Base-by-base conservation (phyloP, 2,329 filamentous ascomycete species). In the Botrytis byssoidea region DNA sequence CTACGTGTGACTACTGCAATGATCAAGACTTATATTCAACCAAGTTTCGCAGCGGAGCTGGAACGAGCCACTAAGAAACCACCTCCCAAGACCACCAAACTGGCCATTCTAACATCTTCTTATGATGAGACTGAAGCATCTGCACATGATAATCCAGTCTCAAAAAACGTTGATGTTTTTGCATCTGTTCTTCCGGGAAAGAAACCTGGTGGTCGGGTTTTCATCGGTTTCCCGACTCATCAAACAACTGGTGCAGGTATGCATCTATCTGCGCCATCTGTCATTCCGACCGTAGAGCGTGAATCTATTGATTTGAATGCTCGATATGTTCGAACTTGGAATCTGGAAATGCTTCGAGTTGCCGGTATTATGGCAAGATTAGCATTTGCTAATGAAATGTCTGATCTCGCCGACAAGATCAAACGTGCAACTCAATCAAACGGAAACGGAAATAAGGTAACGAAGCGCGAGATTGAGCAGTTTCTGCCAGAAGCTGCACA, bases 291-390 rank as follows among this genome's bases (percentile, higher is more conserved):
- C 0, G 97, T 99, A 3, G 96, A 99, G 83, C 90, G 96, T 80
- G 96, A 99, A 81, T 96, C 94, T 71, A 97, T 99, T 74, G 96
- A 99, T 82, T 86, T 99, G 76, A 98, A 99, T 81, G 97, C 96
- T 25, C 90, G 95, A 73, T 97, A 94, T 86, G 95, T 99, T 25
- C 91, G 94, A 75, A 94, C 91, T 25, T 99, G 96, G 97, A 99
- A 99, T 79, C 87, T 93, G 35, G 96, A 98, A 81, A 93, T 99
- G 86, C 86, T 99, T 57, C 90, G 95, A 61, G 93, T 95, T 44
- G 93, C 95, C 29, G 96, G 96, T 59, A 94, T 99, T 77, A 91
- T 97, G 76, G 93, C 94, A 74, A 90, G 96, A 68, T 89, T 99
- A 76, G 93, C 94, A 1, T 99, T 97, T 83, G 87, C 90, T 16